Evolutionary conservation across 2,329 filamentous ascomycete species (phyloP), one percentile per base, ranked within the genome.

Genomic region (Talaromyces islandicus): DNA sequence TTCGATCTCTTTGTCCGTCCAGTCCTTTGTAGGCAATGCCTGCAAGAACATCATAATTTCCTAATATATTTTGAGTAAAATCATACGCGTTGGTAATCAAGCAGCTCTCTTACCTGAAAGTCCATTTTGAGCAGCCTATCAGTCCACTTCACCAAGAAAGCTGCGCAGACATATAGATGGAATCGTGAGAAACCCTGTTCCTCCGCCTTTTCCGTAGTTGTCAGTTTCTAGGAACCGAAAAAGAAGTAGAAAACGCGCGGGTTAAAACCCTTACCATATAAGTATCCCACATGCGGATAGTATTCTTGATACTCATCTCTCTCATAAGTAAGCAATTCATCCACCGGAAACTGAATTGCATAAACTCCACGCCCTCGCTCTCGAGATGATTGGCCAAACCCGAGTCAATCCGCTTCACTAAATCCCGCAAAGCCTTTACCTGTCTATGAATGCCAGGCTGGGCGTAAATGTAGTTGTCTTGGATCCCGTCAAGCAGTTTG

Each of bases 21-120:
- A 99, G 58, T 88, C 85, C 67, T 89, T 88, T 7, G 95, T 99
- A 3, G 95, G 94, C 60, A 99, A 79, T 51, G 91, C 90, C 77
- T 99, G 94, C 58, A 99, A 79, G 72, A 99, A 99, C 93, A 99
- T 99, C 92, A 99, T 97, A 62, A 96, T 88, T 75, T 97, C 93
- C 78, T 97, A 25, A n/a, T 25, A 24, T 27, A 54, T 41, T 29
- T 14, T 61, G 14, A 61, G 43, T 38, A 24, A n/a, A 25, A 5
- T 14, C 10, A 24, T 32, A 17, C 4, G n/a, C 21, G 21, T 38
- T 14, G 19, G 32, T n/a, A 12, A 54, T 63, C 12, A 14, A 14
- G 43, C 19, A 9, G 10, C 12, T 10, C 4, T 7, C 24, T 32
- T 59, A 80, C 78, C 71, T 81, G 85, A 66, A 97, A 97, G 73